These are phyloP conservation scores for Coemansia sp. DNA, from an alignment of 192 early-diverging fungal species.

Conservation along the genomic window DNA sequence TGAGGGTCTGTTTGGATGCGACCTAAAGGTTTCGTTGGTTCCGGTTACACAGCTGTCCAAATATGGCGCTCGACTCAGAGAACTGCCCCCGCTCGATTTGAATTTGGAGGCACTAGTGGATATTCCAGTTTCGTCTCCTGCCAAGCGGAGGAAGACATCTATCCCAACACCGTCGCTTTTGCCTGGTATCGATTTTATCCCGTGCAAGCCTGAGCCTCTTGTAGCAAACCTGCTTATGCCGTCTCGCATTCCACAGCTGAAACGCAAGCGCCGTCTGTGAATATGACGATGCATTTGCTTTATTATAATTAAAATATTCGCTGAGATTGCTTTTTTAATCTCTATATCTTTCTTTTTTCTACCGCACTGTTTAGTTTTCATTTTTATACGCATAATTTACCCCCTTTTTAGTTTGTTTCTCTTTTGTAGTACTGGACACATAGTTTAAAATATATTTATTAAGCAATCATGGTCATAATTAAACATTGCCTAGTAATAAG, in stretches of 20 bases:
- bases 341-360: not conserved
- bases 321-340: not conserved
- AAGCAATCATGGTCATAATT: no score
- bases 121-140: constrained; percentile 7
- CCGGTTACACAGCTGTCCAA: constrained; percentile 35
- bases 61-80: not conserved
- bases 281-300: not conserved
- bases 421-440: no score
- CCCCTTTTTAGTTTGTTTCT: no score
- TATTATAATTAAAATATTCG: no score
- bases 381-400: not conserved
- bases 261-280: constrained; percentile 20
- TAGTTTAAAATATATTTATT: no score
- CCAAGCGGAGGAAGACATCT: not conserved
- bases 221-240: constrained; percentile 35
- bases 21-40: constrained; percentile 33
- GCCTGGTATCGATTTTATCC: constrained; percentile 8
- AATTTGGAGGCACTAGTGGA: constrained; percentile 23
- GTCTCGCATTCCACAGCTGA: constrained; percentile 52
- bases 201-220: constrained; percentile 15
- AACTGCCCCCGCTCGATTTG: constrained; percentile 25
- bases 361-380: not conserved
- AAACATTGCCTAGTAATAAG: no score
- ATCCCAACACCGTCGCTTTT: constrained; percentile 1
- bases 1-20: constrained; percentile 30